Percentiles rank a stretch among this genome's conserved stretches.
Evolutionary conservation across 192 early-diverging fungal species (phyloP).

Genomic region (Phlyctochytrium planicorne): DNA sequence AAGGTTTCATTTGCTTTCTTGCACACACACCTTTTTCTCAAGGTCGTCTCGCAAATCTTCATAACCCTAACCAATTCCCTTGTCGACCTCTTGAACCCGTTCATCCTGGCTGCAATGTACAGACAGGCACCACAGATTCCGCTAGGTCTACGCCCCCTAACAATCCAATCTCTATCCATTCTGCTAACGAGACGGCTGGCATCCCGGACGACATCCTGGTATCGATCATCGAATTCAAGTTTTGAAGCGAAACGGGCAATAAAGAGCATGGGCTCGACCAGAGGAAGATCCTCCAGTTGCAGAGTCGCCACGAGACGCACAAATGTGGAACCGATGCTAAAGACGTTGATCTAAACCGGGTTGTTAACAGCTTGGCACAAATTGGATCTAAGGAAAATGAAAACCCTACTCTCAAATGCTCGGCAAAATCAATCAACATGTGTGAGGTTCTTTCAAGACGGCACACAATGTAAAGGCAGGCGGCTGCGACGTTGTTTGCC

Average conservation of each 20-base stretch:
- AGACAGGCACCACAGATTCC: constrained; percentile 82
- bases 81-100: constrained; percentile 80
- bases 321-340: constrained; percentile 82
- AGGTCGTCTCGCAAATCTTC: constrained; percentile 85
- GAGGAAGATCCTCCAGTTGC: constrained; percentile 46
- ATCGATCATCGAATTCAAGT: constrained; percentile 90
- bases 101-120: constrained; percentile 86
- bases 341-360: no score
- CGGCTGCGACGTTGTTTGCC: constrained; percentile 73
- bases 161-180: constrained; percentile 95
- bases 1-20: no score
- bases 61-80: constrained; percentile 85
- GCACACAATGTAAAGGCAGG: constrained; percentile 90
- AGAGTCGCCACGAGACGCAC: constrained; percentile 66
- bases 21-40: constrained; percentile 79
- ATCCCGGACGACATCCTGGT: constrained; percentile 70
- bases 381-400: no score
- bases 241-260: constrained; percentile 85
- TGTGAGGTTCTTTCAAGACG: constrained; percentile 71
- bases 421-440: constrained; percentile 97
- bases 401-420: constrained; percentile 63
- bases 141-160: constrained; percentile 81
- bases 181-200: constrained; percentile 79
- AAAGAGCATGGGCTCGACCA: constrained; percentile 91
- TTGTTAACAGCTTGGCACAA: no score